A percentile compares a stretch with the other conserved stretches of the same genome.
phyloP scores from a whole-genome alignment of 371 early-diverging fungal species.

The Apophysomyces elegans region DNA sequence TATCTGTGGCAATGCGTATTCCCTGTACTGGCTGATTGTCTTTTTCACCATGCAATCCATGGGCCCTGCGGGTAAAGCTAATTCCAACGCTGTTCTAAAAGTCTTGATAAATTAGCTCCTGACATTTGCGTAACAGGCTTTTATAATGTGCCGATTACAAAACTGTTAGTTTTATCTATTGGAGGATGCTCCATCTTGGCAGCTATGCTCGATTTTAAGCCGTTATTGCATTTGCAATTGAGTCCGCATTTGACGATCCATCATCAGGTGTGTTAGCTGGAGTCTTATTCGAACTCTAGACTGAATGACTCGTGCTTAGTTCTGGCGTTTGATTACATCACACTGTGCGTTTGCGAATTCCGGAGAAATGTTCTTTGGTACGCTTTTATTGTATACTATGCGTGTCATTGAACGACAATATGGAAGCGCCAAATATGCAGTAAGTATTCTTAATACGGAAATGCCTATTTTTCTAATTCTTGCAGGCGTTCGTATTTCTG shows the following conservation, averaged over 20 bases:
- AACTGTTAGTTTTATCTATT: constrained; percentile 61
- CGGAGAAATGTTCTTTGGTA: constrained; percentile 71
- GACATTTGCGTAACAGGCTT: constrained; percentile 45
- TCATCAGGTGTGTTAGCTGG: constrained; percentile 59
- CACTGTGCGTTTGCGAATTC: constrained; percentile 68
- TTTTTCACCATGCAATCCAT: constrained; percentile 33
- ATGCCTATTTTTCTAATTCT: neutral
- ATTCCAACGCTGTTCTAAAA: neutral
- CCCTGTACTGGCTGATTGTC: neutral
- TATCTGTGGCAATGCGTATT: neutral
- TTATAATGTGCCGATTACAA: constrained; percentile 74
- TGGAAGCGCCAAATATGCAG: constrained; percentile 72
- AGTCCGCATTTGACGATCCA: constrained; percentile 68
- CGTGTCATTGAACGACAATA: constrained; percentile 76
- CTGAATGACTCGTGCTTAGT: constrained; percentile 34
- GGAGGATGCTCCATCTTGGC: constrained; percentile 61
- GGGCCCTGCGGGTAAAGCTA: constrained; percentile 35
- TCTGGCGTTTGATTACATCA: constrained; percentile 64
- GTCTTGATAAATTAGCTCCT: neutral
- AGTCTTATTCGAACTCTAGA: neutral
- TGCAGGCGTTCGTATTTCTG: constrained; percentile 65
- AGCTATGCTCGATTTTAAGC: constrained; percentile 60
- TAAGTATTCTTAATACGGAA: constrained; percentile 24
- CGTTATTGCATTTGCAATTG: constrained; percentile 63
- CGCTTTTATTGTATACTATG: constrained; percentile 66